Evolutionary conservation across 306 rosid genomes (phyloP).

Genomic region (Lablab purpureus): DNA sequence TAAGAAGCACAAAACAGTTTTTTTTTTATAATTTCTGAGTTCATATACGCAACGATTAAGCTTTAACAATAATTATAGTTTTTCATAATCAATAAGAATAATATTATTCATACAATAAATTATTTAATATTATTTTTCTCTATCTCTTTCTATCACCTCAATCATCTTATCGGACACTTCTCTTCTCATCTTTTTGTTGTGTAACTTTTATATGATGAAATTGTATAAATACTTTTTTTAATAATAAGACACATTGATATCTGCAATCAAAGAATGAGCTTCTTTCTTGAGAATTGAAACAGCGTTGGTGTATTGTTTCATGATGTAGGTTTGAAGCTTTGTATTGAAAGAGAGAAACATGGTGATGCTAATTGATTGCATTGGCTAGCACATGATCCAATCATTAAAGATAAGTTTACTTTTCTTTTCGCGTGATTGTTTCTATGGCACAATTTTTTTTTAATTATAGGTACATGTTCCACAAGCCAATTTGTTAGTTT

Average conservation of each 20-base stretch:
- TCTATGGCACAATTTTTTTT: not conserved
- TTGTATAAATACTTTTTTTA: not conserved
- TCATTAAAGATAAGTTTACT: constrained; percentile 42
- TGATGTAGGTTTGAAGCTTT: constrained; percentile 19
- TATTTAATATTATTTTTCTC: not conserved
- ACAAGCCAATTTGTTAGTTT: not conserved
- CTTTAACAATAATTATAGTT: not conserved
- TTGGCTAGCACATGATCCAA: constrained; percentile 54
- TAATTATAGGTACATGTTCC: not conserved
- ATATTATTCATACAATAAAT: not conserved
- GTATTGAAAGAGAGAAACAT: not conserved
- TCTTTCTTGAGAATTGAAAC: not conserved
- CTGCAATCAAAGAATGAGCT: not conserved
- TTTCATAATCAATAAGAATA: not conserved
- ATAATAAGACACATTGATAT: not conserved
- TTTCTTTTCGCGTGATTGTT: constrained; percentile 20
- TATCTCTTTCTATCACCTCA: not conserved
- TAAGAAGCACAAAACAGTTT: not conserved
- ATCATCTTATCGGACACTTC: not conserved
- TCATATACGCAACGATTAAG: not conserved
- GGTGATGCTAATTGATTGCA: constrained; percentile 10
- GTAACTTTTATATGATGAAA: not conserved
- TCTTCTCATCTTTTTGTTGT: not conserved
- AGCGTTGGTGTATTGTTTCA: not conserved
- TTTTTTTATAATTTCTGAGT: not conserved